These are phyloP conservation scores for Candida boleticola DNA, from an alignment of 805 yeast genomes.

Conservation along the genomic window DNA sequence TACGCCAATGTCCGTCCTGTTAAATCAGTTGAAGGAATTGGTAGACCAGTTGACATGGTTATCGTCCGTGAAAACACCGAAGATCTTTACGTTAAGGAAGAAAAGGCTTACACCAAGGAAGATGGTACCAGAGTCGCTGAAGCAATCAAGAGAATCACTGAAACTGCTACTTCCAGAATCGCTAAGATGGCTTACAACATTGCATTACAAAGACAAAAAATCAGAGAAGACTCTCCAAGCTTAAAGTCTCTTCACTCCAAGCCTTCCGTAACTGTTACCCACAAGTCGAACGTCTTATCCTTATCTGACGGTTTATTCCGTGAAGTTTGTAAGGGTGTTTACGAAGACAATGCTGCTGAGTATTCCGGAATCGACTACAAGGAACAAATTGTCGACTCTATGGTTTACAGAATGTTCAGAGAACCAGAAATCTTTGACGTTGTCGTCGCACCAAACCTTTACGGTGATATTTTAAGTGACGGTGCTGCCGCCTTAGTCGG, in stretches of 20 bases:
- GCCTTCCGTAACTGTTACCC: conserved; percentile 86
- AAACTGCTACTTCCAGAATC: conserved; percentile 79
- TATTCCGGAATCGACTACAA: conserved; percentile 66
- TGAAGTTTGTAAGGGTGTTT: conserved; percentile 70
- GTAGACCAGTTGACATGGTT: conserved; percentile 92
- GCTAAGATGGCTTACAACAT: conserved; percentile 91
- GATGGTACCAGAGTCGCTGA: conserved; percentile 93
- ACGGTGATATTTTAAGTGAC: conserved; percentile 95
- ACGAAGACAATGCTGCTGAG: conserved; percentile 53
- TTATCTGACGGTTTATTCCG: conserved; percentile 95
- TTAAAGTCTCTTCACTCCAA: conserved; percentile 31
- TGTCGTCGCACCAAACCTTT: conserved; percentile 96
- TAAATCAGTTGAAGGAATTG: conserved; percentile 82
- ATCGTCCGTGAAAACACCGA: conserved; percentile 99
- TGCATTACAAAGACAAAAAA: conserved; percentile 84
- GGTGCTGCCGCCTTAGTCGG: conserved; percentile 99
- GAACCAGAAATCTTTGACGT: conserved; percentile 98
- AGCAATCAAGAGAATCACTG: conserved; percentile 95
- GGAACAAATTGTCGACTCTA: conserved; percentile 98
- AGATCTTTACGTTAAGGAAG: conserved; percentile 95
- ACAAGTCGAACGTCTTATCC: conserved; percentile 92
- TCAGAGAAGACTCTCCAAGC: conserved; percentile 55
- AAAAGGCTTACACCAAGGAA: conserved; percentile 64
- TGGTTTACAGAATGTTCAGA: conserved; percentile 98
- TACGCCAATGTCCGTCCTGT: conserved; percentile 98